A percentile compares a stretch with the other conserved stretches of the same genome.
Conservation (phyloP, 108 stramenopile species). For the Pelagomonas calceolata region DNA sequence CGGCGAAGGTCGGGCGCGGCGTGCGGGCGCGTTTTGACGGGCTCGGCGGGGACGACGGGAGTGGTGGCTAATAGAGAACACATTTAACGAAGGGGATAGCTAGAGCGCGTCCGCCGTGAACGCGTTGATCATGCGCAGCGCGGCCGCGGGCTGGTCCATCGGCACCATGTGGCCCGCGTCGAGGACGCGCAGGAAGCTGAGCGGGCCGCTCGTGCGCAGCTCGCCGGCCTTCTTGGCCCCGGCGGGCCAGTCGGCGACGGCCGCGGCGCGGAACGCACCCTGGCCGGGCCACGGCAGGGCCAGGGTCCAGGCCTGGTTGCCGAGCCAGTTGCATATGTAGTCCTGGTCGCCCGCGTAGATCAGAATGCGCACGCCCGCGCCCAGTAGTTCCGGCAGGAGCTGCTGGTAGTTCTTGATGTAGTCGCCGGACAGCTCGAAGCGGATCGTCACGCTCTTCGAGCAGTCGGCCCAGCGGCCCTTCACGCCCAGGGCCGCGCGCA, state of each 20-base stretch:
- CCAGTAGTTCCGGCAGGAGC: constrained; percentile 65
- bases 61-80: too few species aligned
- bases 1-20: too few species aligned
- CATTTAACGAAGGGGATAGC: too few species aligned
- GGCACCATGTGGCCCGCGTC: constrained; percentile 49
- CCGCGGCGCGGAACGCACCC: constrained; percentile 67
- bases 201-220: constrained; percentile 50
- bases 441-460: constrained; percentile 51
- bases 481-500: constrained; percentile 65
- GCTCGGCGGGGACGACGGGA: too few species aligned
- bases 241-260: constrained; percentile 24
- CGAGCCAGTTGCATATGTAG: constrained; percentile 74
- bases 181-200: constrained; percentile 64
- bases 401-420: constrained; percentile 79
- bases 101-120: constrained; percentile 10
- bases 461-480: constrained; percentile 60
- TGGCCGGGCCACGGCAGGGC: constrained; percentile 71
- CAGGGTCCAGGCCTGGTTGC: constrained; percentile 83
- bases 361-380: constrained; percentile 54
- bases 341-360: constrained; percentile 95
- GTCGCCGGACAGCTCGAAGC: constrained; percentile 70
- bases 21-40: too few species aligned
- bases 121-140: constrained; percentile 31
- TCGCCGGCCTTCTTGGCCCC: constrained; percentile 49
- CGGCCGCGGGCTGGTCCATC: constrained; percentile 32